phyloP scores from a whole-genome alignment of 495 filamentous ascomycete species.

The Sporormia fimetaria region DNA sequence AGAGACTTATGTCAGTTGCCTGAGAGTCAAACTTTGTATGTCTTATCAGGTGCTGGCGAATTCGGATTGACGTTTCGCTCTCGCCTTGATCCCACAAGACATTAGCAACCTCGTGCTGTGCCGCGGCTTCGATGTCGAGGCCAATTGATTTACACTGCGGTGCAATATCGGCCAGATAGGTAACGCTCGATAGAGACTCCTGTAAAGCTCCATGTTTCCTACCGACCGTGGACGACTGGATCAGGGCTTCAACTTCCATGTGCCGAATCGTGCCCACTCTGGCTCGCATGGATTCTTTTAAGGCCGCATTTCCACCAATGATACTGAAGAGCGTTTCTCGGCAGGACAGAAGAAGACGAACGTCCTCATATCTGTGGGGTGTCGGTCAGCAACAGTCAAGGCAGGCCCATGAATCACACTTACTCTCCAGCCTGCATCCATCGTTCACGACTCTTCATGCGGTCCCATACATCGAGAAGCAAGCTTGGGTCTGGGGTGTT shows the following conservation, averaged over 20 bases:
- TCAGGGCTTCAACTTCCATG: conserved; percentile 59
- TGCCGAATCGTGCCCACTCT: conserved; percentile 51
- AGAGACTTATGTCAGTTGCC: conserved; percentile 22
- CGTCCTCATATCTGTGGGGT: conserved; percentile 57
- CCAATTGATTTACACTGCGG: conserved; percentile 52
- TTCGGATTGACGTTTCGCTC: conserved; percentile 76
- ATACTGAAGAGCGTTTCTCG: conserved; percentile 72
- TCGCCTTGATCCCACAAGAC: conserved; percentile 94
- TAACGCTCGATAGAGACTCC: conserved; percentile 72
- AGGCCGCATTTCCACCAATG: conserved; percentile 52
- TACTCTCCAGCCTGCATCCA: conserved; percentile 77
- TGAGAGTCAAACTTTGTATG: conserved; percentile 16
- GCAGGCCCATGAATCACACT: conserved; percentile 22
- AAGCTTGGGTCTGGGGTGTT: conserved; percentile 45
- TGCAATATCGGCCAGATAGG: conserved; percentile 65
- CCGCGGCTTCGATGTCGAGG: conserved; percentile 61
- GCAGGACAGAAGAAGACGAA: conserved; percentile 68
- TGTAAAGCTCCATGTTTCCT: conserved; percentile 70
- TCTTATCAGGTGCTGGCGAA: conserved; percentile 56
- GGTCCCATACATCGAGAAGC: conserved; percentile 48
- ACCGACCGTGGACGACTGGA: conserved; percentile 61
- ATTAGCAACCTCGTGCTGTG: conserved; percentile 68
- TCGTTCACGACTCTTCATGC: conserved; percentile 50
- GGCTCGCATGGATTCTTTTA: conserved; percentile 49
- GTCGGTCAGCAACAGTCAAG: neutral